phyloP scores from a whole-genome alignment of 441 rosid genomes.

The Euphorbia corollata region DNA sequence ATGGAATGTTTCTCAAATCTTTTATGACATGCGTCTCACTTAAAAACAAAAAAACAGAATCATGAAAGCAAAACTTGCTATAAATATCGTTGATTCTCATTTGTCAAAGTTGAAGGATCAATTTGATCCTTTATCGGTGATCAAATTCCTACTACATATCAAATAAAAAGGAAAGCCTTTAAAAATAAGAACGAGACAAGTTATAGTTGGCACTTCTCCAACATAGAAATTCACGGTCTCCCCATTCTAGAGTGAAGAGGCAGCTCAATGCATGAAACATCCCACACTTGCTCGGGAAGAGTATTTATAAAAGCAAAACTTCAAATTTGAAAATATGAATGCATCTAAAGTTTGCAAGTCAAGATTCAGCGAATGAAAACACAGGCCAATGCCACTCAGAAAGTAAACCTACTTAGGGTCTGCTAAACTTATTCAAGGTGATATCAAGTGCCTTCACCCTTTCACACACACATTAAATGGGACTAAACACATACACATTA shows the following conservation, averaged over 20 bases:
- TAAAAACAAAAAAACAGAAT: too few relatives aligned
- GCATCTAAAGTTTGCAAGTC: background rate
- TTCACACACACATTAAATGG: background rate
- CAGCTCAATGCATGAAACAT: background rate
- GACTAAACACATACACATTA: background rate
- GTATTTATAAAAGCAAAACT: background rate
- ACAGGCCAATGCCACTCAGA: background rate
- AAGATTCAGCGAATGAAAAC: background rate
- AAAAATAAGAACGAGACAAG: background rate
- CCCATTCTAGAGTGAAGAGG: background rate
- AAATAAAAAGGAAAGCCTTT: background rate
- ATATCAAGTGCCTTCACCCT: constrained; percentile 1
- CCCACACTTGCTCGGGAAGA: too few relatives aligned
- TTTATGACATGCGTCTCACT: too few relatives aligned
- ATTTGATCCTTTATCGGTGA: background rate
- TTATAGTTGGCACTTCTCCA: background rate
- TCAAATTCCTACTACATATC: too few relatives aligned
- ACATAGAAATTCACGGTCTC: background rate
- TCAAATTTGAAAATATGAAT: background rate
- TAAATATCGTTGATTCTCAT: background rate
- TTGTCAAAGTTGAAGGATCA: background rate
- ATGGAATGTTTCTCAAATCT: too few relatives aligned
- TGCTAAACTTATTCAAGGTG: constrained; percentile 12
- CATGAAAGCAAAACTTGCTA: background rate
- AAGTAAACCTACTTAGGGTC: background rate